phyloP scores from a whole-genome alignment of 1,284 basidiomycete species.

The Sporisorium sorghi region DNA sequence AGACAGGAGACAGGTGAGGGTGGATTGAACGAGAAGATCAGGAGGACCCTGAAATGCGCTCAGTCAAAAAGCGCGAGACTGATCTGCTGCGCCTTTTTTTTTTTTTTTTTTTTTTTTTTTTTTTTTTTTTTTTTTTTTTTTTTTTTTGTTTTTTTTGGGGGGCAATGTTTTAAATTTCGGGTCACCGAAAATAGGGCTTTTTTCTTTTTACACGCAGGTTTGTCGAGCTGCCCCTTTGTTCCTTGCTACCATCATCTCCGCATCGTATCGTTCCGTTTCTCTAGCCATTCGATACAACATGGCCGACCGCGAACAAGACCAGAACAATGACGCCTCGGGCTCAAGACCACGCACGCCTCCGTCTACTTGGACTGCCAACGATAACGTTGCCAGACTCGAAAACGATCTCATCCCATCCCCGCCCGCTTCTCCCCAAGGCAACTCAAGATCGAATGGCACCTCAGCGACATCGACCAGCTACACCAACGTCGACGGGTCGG shows the following conservation, averaged over 20 bases:
- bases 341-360: conserved; percentile 14
- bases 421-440: conserved; percentile 10
- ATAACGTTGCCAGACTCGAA: conserved; percentile 28
- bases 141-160: conserved; percentile 7
- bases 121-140: too few relatives aligned
- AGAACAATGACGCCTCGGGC: conserved; percentile 11
- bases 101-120: too few relatives aligned
- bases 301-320: conserved; percentile 12
- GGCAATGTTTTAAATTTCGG: conserved; percentile 5
- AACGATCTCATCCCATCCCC: conserved; percentile 43
- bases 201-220: not conserved
- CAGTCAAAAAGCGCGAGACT: too few relatives aligned
- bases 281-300: not conserved
- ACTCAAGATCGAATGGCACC: not conserved
- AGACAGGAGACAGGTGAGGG: not conserved
- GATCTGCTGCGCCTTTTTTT: conserved; percentile 7
- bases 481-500: conserved; percentile 37
- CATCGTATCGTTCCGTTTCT: not conserved
- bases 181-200: conserved; percentile 9
- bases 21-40: not conserved
- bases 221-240: not conserved
- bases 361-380: conserved; percentile 3
- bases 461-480: conserved; percentile 7
- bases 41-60: conserved; percentile 6
- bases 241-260: not conserved